Evolutionary conservation across 345 rosid species (phyloP).

Genomic region (Aquilaria malaccensis): DNA sequence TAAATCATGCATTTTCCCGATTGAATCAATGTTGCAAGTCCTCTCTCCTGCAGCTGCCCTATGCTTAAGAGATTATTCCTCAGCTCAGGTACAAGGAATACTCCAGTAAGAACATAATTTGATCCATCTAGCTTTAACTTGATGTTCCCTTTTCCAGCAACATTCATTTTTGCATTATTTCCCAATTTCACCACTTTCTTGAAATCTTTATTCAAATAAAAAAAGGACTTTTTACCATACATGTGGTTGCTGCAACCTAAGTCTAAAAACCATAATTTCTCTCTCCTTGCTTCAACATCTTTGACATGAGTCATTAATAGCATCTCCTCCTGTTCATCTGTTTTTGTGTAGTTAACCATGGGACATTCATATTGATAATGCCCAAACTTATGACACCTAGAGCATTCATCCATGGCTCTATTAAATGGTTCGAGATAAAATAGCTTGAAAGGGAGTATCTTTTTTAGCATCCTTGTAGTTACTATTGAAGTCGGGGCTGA

Average conservation of each 20-base stretch:
- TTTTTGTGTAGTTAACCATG: neutral
- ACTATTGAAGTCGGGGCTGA: constrained; percentile 19
- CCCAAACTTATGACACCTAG: constrained; percentile 3
- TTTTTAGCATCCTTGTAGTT: too few relatives aligned
- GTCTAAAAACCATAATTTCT: constrained; percentile 1
- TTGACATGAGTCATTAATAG: neutral
- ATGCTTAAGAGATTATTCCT: too few relatives aligned
- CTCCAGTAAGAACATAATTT: neutral
- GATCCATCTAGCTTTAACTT: neutral
- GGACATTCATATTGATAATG: constrained; percentile 11
- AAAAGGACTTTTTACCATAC: neutral
- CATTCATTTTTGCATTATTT: neutral
- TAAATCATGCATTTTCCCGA: too few relatives aligned
- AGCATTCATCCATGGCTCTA: neutral
- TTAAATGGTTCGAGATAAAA: too few relatives aligned
- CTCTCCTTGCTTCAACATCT: neutral
- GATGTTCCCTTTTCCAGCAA: neutral
- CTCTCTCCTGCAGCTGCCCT: too few relatives aligned
- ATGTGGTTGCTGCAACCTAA: neutral
- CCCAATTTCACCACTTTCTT: neutral
- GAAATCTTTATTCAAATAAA: neutral
- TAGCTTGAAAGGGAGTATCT: too few relatives aligned
- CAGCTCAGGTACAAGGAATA: too few relatives aligned
- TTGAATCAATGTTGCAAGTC: too few relatives aligned
- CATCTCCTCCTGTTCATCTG: neutral